These are phyloP conservation scores for Neurospora intermedia DNA, from an alignment of 495 filamentous ascomycete genomes.

Conservation along the genomic window DNA sequence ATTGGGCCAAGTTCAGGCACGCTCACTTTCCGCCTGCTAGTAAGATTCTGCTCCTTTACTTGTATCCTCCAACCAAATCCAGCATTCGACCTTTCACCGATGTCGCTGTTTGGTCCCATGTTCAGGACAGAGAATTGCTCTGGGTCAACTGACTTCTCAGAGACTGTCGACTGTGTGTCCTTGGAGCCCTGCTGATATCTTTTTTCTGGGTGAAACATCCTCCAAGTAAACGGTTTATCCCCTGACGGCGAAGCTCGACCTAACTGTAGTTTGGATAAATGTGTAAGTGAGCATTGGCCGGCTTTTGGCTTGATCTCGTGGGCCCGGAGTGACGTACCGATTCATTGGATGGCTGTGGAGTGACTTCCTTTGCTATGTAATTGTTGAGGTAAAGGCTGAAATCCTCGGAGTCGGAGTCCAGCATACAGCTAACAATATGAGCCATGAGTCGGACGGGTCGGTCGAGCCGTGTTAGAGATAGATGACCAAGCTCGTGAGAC, in stretches of 20 bases:
- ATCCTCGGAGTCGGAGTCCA: slow-evolving; percentile 27
- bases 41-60: slow-evolving; percentile 42
- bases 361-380: slow-evolving; percentile 37
- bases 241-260: slow-evolving; percentile 24
- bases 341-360: slow-evolving; percentile 32
- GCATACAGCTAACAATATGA: slow-evolving; percentile 39
- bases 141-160: slow-evolving; percentile 37
- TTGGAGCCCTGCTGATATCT: slow-evolving; percentile 45
- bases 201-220: slow-evolving; percentile 41
- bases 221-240: slow-evolving; percentile 39
- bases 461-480: slow-evolving; percentile 21
- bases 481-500: slow-evolving; percentile 18
- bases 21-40: slow-evolving; percentile 49
- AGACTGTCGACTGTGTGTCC: slow-evolving; percentile 28
- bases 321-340: slow-evolving; percentile 29
- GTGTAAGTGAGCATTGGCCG: slow-evolving; percentile 24
- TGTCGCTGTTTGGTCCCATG: slow-evolving; percentile 34
- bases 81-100: slow-evolving; percentile 29
- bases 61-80: slow-evolving; percentile 33
- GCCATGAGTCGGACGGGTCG: slow-evolving; percentile 29
- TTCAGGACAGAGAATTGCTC: slow-evolving; percentile 38
- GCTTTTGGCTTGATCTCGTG: slow-evolving; percentile 2
- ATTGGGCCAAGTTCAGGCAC: slow-evolving; percentile 55
- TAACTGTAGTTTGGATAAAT: slow-evolving; percentile 14
- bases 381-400: slow-evolving; percentile 27